Evolutionary conservation across 176 grass and related monocot genomes (phyloP).

Genomic region (Triticum turgidum): DNA sequence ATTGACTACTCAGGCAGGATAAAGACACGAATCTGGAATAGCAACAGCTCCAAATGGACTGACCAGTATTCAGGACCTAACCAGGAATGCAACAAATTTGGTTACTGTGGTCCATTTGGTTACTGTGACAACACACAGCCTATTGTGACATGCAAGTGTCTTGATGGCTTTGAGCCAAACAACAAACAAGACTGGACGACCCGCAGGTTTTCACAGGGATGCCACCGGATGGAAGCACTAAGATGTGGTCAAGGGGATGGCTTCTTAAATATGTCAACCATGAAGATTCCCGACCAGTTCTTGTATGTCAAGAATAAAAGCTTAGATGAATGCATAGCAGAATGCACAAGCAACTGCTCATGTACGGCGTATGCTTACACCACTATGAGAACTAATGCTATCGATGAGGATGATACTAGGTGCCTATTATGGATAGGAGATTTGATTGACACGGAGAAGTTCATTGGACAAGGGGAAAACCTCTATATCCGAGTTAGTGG

Average conservation of each 20-base stretch:
- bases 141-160: constrained; percentile 31
- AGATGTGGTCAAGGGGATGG: constrained; percentile 10
- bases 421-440: no score
- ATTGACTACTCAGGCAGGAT: constrained; percentile 24
- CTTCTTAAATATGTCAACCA: constrained; percentile 24
- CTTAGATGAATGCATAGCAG: constrained; percentile 24
- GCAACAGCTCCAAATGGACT: constrained; percentile 3
- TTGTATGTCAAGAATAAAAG: constrained; percentile 25
- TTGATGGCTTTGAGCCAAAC: constrained; percentile 40
- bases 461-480: constrained; percentile 20
- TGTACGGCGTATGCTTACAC: constrained; percentile 40
- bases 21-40: background rate
- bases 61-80: background rate
- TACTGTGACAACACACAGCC: constrained; percentile 36
- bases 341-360: constrained; percentile 49
- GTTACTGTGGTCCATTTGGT: constrained; percentile 44
- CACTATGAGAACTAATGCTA: background rate
- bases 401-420: no score
- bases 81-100: constrained; percentile 32
- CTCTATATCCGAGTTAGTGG: constrained; percentile 35
- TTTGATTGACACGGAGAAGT: background rate
- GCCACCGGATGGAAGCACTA: constrained; percentile 24
- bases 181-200: background rate
- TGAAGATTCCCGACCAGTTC: constrained; percentile 33
- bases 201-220: constrained; percentile 20